Evolutionary conservation across 2,329 filamentous ascomycete species (phyloP).

Genomic region (Pseudomassariella vexata): DNA sequence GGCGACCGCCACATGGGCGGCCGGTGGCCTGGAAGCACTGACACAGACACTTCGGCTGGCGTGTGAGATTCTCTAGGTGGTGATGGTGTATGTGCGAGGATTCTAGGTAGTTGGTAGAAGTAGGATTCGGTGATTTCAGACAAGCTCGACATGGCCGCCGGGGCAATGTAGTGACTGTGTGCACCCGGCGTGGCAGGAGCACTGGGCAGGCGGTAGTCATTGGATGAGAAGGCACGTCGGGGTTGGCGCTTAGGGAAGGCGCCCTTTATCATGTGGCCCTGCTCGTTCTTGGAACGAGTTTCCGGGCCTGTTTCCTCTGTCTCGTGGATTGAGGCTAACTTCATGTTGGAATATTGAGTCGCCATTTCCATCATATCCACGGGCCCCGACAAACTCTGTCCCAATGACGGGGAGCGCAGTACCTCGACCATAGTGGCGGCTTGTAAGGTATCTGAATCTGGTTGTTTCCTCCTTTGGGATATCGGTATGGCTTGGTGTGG

Average conservation of each 20-base stretch:
- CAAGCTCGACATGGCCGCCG: constrained; percentile 1
- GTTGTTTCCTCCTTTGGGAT: too few species aligned
- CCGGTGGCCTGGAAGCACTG: constrained; percentile 4
- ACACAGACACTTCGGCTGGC: background rate
- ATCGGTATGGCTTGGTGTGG: too few species aligned
- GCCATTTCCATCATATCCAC: constrained; percentile 20
- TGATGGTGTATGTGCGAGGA: constrained; percentile 8
- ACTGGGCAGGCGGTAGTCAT: constrained; percentile 18
- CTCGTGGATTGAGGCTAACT: constrained; percentile 16
- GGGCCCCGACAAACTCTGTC: constrained; percentile 13
- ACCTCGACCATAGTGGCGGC: constrained; percentile 23
- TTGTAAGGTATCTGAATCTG: background rate
- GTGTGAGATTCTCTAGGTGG: constrained; percentile 15
- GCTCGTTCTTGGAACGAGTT: constrained; percentile 5
- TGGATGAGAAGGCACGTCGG: constrained; percentile 23
- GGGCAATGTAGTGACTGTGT: constrained; percentile 11
- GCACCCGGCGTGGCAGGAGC: constrained; percentile 15
- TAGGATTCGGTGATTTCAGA: constrained; percentile 1
- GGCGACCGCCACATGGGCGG: constrained; percentile 31
- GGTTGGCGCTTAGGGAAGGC: constrained; percentile 12
- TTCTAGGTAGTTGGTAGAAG: constrained; percentile 4
- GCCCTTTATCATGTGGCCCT: constrained; percentile 6
- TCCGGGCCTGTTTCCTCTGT: constrained; percentile 6
- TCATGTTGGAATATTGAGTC: constrained; percentile 17
- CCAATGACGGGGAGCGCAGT: constrained; percentile 17